Base-by-base conservation (phyloP, 2,329 filamentous ascomycete genomes). In the Lachnellula arida region DNA sequence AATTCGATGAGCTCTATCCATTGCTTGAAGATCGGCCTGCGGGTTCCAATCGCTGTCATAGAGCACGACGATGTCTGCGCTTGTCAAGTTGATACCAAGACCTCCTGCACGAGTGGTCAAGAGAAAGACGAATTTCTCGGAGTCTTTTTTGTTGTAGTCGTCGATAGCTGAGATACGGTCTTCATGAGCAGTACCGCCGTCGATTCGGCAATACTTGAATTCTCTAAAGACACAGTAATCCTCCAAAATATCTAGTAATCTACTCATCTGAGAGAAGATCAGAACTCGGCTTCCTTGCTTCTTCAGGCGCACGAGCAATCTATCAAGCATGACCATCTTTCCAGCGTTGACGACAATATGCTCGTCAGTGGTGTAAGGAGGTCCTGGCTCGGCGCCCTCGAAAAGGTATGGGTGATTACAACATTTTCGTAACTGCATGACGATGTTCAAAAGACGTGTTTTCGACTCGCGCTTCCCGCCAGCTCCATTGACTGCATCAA, bases 1-100 rank as follows among this genome's bases (percentile, higher is more conserved):
- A 65, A 99, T 99, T 75, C 94, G 91, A 76, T 99, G 94, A 51
- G 94, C 94, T 70, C 94, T 89, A 69, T 99, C 94, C 94, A 99
- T 99, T 55, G 94, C 94, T 73, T 99, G 94, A 57, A 99, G 76
- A 84, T 99, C 94, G 17, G 94, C 94, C 73, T 99, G 94, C 9
- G 94, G 94, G 68, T 97, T 97, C 94, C 94, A 99, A 71, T 99
- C 94, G 67, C 92, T 97, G 72, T 99, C 94, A 68, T 94, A 99
- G 6, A 99, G 82, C 32, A 99, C 84, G 56, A 99, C 94, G 68
- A 97, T 96, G 67, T 99, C 94, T 54, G 94, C 94, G 58, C 82
- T 87, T 0, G 94, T 99, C 69, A 99, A 76, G 71, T 99, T 99
- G 78, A 99, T 99, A 67, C 94, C 94, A 53, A 99, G 76, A 66